These are phyloP conservation scores for Oryza meyeriana DNA, from an alignment of 176 grass and related monocot genomes.

Conservation along the genomic window DNA sequence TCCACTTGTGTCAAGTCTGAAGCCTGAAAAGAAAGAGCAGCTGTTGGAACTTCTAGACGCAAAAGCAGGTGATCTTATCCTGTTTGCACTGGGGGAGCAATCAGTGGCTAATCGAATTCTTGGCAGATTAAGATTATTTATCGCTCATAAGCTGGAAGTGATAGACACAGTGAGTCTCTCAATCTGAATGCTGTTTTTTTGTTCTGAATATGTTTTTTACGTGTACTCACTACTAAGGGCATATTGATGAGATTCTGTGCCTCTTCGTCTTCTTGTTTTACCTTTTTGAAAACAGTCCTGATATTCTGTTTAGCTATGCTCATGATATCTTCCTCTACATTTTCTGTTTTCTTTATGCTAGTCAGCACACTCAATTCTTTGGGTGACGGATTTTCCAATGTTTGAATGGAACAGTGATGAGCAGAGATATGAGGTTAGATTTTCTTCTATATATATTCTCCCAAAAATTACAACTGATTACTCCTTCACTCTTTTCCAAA, in stretches of 20 bases:
- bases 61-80: constrained; percentile 77
- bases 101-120: constrained; percentile 67
- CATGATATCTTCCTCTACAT: constrained; percentile 18
- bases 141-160: constrained; percentile 71
- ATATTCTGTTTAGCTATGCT: constrained; percentile 17
- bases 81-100: constrained; percentile 81
- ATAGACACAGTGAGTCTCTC: constrained; percentile 63
- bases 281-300: not conserved
- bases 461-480: not conserved
- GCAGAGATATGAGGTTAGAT: constrained; percentile 78
- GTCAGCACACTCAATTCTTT: constrained; percentile 77
- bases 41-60: constrained; percentile 50
- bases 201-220: not conserved
- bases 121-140: constrained; percentile 70
- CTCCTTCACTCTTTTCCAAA: not conserved
- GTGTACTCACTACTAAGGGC: not conserved
- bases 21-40: constrained; percentile 63
- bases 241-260: not conserved
- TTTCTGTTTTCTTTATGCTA: constrained; percentile 38
- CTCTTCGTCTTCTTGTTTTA: not conserved
- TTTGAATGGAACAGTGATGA: constrained; percentile 90
- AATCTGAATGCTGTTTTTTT: not conserved
- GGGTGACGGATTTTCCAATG: constrained; percentile 97
- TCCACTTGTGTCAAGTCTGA: constrained; percentile 65
- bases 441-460: constrained; percentile 18